These are phyloP conservation scores for Geosmithia flava DNA, from an alignment of 2,329 filamentous ascomycete species.

Conservation along the genomic window DNA sequence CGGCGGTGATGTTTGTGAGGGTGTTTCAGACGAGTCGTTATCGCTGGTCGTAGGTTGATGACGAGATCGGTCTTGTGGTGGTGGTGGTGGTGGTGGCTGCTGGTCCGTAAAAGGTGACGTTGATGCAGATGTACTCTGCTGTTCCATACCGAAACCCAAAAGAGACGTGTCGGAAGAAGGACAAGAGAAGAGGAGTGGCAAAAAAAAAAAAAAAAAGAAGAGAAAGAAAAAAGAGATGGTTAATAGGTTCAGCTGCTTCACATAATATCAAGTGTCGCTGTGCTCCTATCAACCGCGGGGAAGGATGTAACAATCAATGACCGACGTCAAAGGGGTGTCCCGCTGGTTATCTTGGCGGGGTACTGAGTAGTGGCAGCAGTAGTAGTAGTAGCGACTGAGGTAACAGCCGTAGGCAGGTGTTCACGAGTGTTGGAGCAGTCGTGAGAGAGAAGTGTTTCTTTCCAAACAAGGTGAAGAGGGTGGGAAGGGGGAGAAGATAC, in stretches of 20 bases:
- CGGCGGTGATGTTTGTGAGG: not conserved
- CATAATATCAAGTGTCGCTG: not conserved
- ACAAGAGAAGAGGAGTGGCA: not conserved
- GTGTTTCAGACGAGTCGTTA: constrained; percentile 1
- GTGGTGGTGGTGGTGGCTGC: not conserved
- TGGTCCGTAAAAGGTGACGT: constrained; percentile 10
- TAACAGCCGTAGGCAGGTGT: not conserved
- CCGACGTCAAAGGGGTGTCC: too few species aligned
- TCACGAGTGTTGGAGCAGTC: not conserved
- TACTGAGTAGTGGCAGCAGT: too few species aligned
- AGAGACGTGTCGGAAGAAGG: constrained; percentile 2
- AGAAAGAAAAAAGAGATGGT: constrained; percentile 1
- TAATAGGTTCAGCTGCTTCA: not conserved
- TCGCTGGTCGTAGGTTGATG: constrained; percentile 1
- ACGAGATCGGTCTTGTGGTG: not conserved
- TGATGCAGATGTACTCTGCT: constrained; percentile 20
- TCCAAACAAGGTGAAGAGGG: not conserved
- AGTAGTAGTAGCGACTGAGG: too few species aligned
- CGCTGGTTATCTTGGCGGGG: not conserved
- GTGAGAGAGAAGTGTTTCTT: not conserved
- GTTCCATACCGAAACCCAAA: constrained; percentile 38
- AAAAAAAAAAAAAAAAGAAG: not conserved
- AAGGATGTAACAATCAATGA: not conserved
- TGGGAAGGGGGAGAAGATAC: too few species aligned
- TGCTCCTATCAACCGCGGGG: not conserved